Evolutionary conservation across 169 alveolate species (phyloP), one percentile per base, ranked within the genome.

Genomic region (Cystoisospora suis): DNA sequence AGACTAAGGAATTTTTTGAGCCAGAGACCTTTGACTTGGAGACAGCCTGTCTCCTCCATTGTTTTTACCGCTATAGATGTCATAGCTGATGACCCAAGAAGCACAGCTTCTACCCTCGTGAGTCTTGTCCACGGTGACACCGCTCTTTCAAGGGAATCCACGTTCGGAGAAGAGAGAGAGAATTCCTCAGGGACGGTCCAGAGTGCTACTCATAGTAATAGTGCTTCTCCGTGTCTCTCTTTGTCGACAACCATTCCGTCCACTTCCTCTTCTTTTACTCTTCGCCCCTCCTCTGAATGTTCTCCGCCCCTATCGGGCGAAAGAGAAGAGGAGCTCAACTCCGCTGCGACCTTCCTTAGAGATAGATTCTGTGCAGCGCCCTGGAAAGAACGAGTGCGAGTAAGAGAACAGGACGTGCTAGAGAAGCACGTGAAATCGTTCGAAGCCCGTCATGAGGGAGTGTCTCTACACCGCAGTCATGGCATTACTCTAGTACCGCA

Each of bases 31-130:
- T 40, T 72, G 23, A 29, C 83, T 32, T 38, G 36, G 1, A 46
- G 83, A 0, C 83, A 72, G 83, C 83, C 83, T 72, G 53, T 72
- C 1, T 72, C 83, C 29, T 38, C 83, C 42, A 72, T 72, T 6
- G 83, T 72, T 38, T 72, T 72, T 38, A 38, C 83, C 32, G 83
- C 83, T 12, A 29, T 38, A 4, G 83, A 72, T 38, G 36, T 20
- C n/a, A 40, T 72, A 4, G 56, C 1, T 5, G 83, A 20, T n/a
- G 42, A 72, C 20, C 83, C 29, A 6, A 7, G 5, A 38, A 56
- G 20, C 7, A 40, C 83, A 17, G 83, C 56, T 40, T n/a, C 47
- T 53, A 72, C 83, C 38, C 83, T 72, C 32, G 56, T 38, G 83
- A 23, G 34, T 6, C 83, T 72, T 20, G 58, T 72, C 58, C 56